Evolutionary conservation across 257 asterid species (phyloP), one percentile per base, ranked within the genome.

Genomic region (Nemophila menziesii): DNA sequence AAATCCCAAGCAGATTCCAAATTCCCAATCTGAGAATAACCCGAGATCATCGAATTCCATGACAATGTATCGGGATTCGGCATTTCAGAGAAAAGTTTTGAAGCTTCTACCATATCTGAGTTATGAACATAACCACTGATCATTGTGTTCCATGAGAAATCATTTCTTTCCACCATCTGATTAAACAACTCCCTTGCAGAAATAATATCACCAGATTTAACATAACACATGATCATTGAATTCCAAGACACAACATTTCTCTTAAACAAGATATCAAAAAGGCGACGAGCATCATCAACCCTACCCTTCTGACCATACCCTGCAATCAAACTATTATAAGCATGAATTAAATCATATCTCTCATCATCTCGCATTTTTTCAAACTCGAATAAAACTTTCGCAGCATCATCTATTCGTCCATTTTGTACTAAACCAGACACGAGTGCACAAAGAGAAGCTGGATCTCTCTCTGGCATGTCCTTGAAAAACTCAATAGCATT

Each of bases 181-280:
- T 82, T 63, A 41, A 86, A 86, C 43, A 86, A 60, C 24, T 72
- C 75, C 39, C 76, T 69, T 3, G 97, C 94, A 23, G 79, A 74
- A 15, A 49, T 37, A 51, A 74, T 43, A 55, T 79, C 82, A 22
- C 70, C 80, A 27, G 60, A 78, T 68, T 77, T 86, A 41, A 65
- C 81, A 62, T 77, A 86, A 22, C 92, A 44, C 94, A 79, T 79
- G 43, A 86, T 74, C 87, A 86, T 86, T 1, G 93, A 79, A 64
- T 86, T 86, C 92, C 92, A 86, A 0, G 97, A 74, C 12, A 86
- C 71, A 20, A 68, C 61, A 62, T 79, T 79, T 63, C 80, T 68
- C 49, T 40, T 63, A 46, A 79, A 71, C 49, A 70, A 39, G 16
- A 16, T 39, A n/a, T n/a, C 66, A 57, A 82, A 86, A 55, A 79